Conservation (phyloP, 2,329 filamentous ascomycete species). For the Tolypocladium tropicale region DNA sequence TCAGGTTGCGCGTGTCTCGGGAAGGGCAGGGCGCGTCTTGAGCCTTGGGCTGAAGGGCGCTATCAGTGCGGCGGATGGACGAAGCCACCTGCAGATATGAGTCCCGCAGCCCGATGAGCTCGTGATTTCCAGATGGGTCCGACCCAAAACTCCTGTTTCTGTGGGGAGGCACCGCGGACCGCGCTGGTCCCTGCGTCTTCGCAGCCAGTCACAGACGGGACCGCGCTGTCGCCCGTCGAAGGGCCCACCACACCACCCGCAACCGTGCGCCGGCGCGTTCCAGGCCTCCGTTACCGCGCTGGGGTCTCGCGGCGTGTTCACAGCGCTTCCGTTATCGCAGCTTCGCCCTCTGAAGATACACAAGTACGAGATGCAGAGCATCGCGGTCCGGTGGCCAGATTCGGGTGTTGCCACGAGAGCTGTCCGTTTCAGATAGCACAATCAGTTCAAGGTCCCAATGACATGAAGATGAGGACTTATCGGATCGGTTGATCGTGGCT, state of each 20-base stretch:
- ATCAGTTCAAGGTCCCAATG: too few species aligned
- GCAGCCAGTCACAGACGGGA: not conserved
- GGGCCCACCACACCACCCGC: not conserved
- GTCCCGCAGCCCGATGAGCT: not conserved
- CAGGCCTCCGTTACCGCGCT: not conserved
- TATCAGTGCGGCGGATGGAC: not conserved
- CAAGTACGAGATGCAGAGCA: not conserved
- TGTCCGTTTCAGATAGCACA: not conserved
- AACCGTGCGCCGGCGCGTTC: not conserved
- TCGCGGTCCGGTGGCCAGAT: not conserved
- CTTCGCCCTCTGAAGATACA: not conserved
- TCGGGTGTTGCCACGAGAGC: not conserved
- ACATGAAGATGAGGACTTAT: not conserved
- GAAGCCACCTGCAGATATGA: not conserved
- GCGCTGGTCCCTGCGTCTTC: not conserved
- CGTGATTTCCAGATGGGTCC: not conserved
- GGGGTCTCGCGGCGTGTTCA: not conserved
- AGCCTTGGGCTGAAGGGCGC: not conserved
- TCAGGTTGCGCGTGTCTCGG: not conserved
- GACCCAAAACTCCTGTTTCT: not conserved
- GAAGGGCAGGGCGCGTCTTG: not conserved
- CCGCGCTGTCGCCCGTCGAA: not conserved
- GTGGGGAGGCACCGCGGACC: not conserved
- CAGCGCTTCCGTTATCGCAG: not conserved
- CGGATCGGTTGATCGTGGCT: not conserved